Evolutionary conservation across 345 rosid species (phyloP).

Genomic region (Mangifera indica): DNA sequence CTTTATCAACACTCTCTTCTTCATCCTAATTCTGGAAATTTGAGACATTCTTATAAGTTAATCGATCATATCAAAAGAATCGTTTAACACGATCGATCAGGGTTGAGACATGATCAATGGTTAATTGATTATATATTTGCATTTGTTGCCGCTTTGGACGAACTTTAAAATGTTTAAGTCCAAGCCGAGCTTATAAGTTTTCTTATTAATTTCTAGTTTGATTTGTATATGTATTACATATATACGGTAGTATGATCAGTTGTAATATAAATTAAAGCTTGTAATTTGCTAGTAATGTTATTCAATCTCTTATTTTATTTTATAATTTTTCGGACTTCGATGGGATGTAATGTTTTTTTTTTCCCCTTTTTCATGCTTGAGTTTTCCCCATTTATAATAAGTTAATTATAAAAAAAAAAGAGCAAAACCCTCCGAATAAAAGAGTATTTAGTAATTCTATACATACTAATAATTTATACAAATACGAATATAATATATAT

Average conservation of each 20-base stretch:
- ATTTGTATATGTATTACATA: not conserved
- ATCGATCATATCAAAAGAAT: not conserved
- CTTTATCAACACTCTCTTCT: conserved; percentile 44
- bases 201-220: not conserved
- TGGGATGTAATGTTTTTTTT: too few species aligned
- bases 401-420: too few species aligned
- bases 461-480: too few species aligned
- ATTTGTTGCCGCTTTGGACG: conserved; percentile 17
- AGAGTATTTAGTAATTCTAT: too few species aligned
- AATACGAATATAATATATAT: too few species aligned
- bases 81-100: not conserved
- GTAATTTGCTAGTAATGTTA: not conserved
- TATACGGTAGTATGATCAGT: too few species aligned
- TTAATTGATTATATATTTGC: not conserved
- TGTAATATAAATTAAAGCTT: not conserved
- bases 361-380: too few species aligned
- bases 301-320: not conserved
- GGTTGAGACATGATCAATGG: not conserved
- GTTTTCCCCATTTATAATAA: too few species aligned
- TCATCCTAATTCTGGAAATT: conserved; percentile 16
- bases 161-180: not conserved
- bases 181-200: not conserved
- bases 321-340: too few species aligned
- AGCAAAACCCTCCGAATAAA: too few species aligned
- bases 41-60: not conserved